Conservation (phyloP, 345 rosid species). For the Eucalyptus paniculata region DNA sequence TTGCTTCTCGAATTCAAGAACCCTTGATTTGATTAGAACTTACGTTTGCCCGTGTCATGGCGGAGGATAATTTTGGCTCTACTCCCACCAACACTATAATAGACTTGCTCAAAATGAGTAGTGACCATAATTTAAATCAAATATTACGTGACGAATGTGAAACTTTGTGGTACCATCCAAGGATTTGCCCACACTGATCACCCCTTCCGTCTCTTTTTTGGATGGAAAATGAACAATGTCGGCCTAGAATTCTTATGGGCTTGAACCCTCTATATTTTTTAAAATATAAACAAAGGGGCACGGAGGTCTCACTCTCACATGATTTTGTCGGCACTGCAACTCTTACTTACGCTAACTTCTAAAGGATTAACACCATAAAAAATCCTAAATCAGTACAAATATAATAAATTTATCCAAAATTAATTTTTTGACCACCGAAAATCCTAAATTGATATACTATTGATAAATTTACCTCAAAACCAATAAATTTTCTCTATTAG, state of each 20-base stretch:
- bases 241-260: background rate
- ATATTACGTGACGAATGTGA: background rate
- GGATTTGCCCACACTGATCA: background rate
- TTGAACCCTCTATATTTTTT: background rate
- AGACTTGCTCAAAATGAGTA: background rate
- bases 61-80: background rate
- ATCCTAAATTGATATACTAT: accelerated
- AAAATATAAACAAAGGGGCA: background rate
- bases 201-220: background rate
- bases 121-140: background rate
- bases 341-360: background rate
- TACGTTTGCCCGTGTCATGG: background rate
- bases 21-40: background rate
- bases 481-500: no score
- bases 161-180: background rate
- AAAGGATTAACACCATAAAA: background rate
- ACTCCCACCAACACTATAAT: background rate
- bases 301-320: background rate
- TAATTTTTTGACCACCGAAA: accelerated
- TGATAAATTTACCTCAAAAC: no score
- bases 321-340: background rate
- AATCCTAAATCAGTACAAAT: accelerated
- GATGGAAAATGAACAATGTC: background rate
- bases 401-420: accelerated
- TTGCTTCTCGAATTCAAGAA: background rate